Base-by-base conservation (phyloP, 2,329 filamentous ascomycete genomes). In the Colletotrichum sp. region DNA sequence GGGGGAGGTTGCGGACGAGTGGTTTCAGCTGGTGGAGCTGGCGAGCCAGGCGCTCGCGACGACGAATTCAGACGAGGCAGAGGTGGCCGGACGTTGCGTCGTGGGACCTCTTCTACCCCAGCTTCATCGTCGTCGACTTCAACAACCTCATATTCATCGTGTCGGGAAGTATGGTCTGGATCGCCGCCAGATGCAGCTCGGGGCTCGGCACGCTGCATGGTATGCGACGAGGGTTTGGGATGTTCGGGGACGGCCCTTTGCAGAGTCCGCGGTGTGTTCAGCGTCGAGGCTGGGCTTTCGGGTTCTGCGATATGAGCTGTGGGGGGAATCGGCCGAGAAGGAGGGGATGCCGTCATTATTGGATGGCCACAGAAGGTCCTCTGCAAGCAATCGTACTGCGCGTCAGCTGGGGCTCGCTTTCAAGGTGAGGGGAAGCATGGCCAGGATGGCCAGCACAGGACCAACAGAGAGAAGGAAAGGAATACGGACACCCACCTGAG, bases 1-100 rank as follows among this genome's bases (percentile, higher is more conserved):
- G 64, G 63, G 64, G 57, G 43, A 26, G 43, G 48, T 57, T 66
- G 65, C 64, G 64, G 58, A 38, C 26, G 32, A 18, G 43, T 36
- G 34, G 74, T 74, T 74, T 74, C 74, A 61, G 65, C 21, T 21
- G 10, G 18, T 32, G 65, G 43, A 30, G 65, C 70, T 30, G 61
- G 57, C 32, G 69, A 77, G 26, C 75, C 34, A 60, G 75, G 58
- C 24, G 77, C 66, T 55, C 77, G 67, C 12, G 77, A 78, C 64
- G 75, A 74, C 12, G 77, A 78, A 30, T 73, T 78, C 57, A 78
- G 69, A 70, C 77, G 75, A 58, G 77, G 77, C 16, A 78, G 48
- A 55, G 71, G 67, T 26, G 61, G 75, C 38, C 70, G 38, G 5
- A 66, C 67, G 36, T 61, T 52, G 57, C 43, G 38, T 67, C 63